Percentiles rank a stretch among this genome's conserved stretches.
Conservation (phyloP, 192 early-diverging fungal species). For the Coemansia sp. region DNA sequence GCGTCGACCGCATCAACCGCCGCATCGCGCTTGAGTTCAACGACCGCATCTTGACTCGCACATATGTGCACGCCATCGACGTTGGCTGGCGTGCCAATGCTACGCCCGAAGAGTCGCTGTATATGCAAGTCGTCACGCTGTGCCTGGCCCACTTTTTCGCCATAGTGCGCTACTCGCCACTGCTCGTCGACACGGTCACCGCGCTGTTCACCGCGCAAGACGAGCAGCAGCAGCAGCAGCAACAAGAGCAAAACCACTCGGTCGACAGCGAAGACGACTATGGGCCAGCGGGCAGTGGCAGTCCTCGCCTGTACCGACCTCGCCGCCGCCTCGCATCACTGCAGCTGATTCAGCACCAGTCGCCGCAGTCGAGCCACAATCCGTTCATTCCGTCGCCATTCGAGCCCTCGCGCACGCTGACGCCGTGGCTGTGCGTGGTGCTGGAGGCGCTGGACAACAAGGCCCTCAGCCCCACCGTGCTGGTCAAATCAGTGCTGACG, state of each 20-base stretch:
- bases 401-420: constrained; percentile 39
- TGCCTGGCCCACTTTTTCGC: constrained; percentile 52
- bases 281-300: not conserved
- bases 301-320: not conserved
- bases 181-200: constrained; percentile 35
- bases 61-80: constrained; percentile 35
- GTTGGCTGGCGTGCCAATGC: constrained; percentile 32
- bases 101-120: constrained; percentile 38
- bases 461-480: constrained; percentile 47
- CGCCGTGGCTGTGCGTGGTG: constrained; percentile 46
- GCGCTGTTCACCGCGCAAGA: constrained; percentile 34
- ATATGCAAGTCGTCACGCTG: constrained; percentile 52
- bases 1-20: constrained; percentile 60
- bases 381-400: constrained; percentile 48
- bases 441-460: constrained; percentile 49
- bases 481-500: constrained; percentile 47
- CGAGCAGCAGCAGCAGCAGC: not conserved
- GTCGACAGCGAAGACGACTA: not conserved
- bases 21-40: constrained; percentile 29
- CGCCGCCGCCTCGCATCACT: not conserved
- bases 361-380: constrained; percentile 1
- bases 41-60: constrained; percentile 41
- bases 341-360: not conserved
- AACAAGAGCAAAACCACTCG: not conserved
- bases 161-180: constrained; percentile 45